Base-by-base conservation (phyloP, 495 filamentous ascomycete genomes). In the Cairneyella variabilis region DNA sequence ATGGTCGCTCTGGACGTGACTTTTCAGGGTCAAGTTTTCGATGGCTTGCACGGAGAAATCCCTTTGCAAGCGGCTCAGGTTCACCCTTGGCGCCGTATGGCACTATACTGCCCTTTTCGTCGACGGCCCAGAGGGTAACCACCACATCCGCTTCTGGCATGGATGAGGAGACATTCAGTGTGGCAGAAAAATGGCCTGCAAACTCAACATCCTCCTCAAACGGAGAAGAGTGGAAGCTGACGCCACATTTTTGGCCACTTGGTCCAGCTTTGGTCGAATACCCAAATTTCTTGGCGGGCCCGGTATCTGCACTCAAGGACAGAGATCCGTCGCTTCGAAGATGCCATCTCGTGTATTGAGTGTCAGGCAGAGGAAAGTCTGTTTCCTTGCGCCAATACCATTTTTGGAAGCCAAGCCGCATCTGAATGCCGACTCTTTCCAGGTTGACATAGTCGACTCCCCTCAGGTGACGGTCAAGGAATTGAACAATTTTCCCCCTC, bases 371-470 rank as follows among this genome's bases (percentile, higher is more conserved):
- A 18, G 45, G 45, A 4, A 4, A 48, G 45, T 48, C 18, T 5
- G 5, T 48, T 21, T 48, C 45, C 27, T 32, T 48, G 45, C 45
- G 45, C 45, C 45, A 48, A 48, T 48, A 48, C 45, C 45, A 48
- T 21, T 12, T 36, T 36, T 20, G 5, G 45, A 4, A 18, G n/a
- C 45, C 45, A 14, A 48, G 45, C 28, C 45, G 23, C 45, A 48
- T 48, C 18, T 48, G 45, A 36, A 48, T 48, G 26, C 45, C 45
- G n/a, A 48, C 45, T 21, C 28, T 48, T 21, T 48, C 45, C 27
- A 48, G 27, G 4, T 48, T 30, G 10, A 21, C 10, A 36, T 48
- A 21, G 10, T 48, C 25, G 25, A 21, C n/a, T 32, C 45, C 45
- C 45, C 18, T 48, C 45, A 48, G 45, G 18, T 48, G 45, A 21